phyloP scores from a whole-genome alignment of 1,139 yeast species.

The Debaryomyces subglobosus region DNA sequence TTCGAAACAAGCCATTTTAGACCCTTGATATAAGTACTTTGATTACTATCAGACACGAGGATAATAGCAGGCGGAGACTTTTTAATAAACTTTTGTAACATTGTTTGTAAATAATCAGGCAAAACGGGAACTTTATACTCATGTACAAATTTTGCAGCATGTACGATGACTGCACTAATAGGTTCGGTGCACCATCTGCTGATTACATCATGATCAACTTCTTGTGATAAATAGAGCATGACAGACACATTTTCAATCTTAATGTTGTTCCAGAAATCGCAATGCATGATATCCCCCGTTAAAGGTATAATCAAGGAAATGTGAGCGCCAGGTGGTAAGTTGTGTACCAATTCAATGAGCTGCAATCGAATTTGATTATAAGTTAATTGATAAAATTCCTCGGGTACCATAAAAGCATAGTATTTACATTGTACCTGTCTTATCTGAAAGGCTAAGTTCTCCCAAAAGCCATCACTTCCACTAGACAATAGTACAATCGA shows the following conservation, averaged over 20 bases:
- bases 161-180: not conserved
- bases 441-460: not conserved
- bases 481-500: constrained; percentile 7
- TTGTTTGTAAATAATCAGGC: constrained; percentile 1
- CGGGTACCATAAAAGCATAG: constrained; percentile 1
- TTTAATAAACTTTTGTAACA: not conserved
- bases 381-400: not conserved
- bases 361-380: not conserved
- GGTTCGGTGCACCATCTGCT: constrained; percentile 6
- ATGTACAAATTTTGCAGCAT: not conserved
- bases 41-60: not conserved
- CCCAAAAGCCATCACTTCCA: not conserved
- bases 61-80: constrained; percentile 1
- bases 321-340: not conserved
- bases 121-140: not conserved
- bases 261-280: constrained; percentile 5
- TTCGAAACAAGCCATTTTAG: constrained; percentile 1
- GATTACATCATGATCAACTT: not conserved
- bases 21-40: not conserved
- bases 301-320: constrained; percentile 6
- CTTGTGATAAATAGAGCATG: not conserved
- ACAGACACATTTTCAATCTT: constrained; percentile 1
- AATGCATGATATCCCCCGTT: not conserved
- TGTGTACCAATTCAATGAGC: not conserved
- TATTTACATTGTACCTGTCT: not conserved